These are phyloP conservation scores for Entamoeba invadens DNA, from an alignment of 208 protist species.

Conservation along the genomic window DNA sequence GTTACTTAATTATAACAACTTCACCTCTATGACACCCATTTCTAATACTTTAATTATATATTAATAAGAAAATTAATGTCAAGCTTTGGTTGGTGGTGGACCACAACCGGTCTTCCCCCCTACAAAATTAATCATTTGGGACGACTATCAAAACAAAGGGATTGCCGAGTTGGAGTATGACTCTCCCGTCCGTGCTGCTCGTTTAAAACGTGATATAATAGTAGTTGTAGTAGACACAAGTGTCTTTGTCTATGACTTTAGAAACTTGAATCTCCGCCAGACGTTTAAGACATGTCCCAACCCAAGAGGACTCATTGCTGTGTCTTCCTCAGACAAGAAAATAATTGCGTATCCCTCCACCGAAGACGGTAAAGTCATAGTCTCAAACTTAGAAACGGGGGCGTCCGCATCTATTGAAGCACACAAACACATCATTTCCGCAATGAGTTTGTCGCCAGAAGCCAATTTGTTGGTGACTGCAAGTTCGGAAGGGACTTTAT, in stretches of 20 bases:
- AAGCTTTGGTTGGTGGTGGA: neutral
- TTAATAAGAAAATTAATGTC: too few species aligned
- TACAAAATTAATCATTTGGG: conserved; percentile 1
- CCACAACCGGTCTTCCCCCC: neutral
- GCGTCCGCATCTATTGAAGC: neutral
- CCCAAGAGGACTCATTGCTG: neutral
- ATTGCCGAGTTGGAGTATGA: neutral
- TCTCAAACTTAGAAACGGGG: neutral
- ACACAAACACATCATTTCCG: neutral
- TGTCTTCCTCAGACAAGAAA: neutral
- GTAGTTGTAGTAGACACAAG: neutral
- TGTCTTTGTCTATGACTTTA: neutral
- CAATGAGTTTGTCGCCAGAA: neutral
- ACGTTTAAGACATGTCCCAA: neutral
- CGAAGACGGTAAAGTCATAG: neutral
- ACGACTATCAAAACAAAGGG: neutral
- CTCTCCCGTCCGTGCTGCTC: neutral
- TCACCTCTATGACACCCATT: too few species aligned
- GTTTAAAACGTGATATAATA: neutral
- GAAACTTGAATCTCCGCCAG: neutral
- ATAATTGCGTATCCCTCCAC: neutral
- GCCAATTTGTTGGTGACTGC: neutral
- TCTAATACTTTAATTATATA: too few species aligned
- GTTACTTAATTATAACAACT: too few species aligned
- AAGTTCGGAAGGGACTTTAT: neutral